Evolutionary conservation across 2,329 filamentous ascomycete genomes (phyloP).

Genomic region (Xylaria sp.): DNA sequence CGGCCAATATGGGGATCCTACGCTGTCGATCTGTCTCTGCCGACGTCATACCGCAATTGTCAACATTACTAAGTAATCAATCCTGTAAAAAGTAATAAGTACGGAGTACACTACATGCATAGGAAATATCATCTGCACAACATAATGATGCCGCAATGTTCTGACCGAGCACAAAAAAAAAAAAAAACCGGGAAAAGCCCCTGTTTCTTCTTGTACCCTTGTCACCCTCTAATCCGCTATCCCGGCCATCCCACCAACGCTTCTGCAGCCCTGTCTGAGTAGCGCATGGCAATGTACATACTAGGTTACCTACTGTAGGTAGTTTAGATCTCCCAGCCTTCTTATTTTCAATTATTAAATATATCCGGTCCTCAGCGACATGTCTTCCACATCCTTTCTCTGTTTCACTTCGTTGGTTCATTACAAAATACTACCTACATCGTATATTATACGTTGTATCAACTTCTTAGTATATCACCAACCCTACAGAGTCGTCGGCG

Average conservation of each 20-base stretch:
- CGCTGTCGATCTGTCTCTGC: neutral
- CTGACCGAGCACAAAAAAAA: neutral
- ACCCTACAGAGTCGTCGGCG: neutral
- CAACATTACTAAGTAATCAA: too few species aligned
- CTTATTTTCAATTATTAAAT: slow-evolving; percentile 18
- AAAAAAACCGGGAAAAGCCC: slow-evolving; percentile 18
- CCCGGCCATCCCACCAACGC: neutral
- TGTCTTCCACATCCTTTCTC: neutral
- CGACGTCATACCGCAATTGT: neutral
- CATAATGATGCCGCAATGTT: neutral
- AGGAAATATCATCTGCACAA: too few species aligned
- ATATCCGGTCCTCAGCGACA: neutral
- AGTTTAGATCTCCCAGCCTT: slow-evolving; percentile 17
- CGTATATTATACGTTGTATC: neutral
- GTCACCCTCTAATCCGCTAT: neutral
- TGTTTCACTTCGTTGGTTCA: neutral
- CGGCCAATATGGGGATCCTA: neutral
- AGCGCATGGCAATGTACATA: slow-evolving; percentile 2
- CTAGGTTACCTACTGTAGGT: too few species aligned
- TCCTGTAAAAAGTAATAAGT: too few species aligned
- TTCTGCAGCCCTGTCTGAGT: slow-evolving; percentile 27
- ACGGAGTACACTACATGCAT: too few species aligned
- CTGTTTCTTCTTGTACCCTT: neutral
- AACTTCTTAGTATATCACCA: neutral
- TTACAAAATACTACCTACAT: neutral